Base-by-base conservation (phyloP, 768 basidiomycete genomes). In the Hericium alpestre region DNA sequence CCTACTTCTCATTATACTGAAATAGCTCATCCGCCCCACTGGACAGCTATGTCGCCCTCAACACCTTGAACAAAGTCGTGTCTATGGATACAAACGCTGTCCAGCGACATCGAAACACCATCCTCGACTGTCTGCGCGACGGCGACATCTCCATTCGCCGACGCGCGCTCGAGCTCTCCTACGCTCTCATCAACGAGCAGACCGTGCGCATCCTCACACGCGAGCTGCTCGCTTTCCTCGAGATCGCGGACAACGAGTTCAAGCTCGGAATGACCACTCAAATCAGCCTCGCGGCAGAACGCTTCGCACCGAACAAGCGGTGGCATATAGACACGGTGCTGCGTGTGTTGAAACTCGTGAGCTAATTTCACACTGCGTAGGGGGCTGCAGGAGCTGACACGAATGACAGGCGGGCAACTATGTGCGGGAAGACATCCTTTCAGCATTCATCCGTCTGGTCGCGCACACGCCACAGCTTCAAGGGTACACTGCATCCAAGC, bases 291-390 rank as follows among this genome's bases (percentile, higher is more conserved):
- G 95, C 93, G 2, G 96, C 96, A 0, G 96, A 99, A 71, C 78
- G 93, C 48, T 98, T 91, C 67, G 95, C 95, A 0, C 96, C 96
- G 0, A 97, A 95, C 70, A 94, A 94, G 71, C 79, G 96, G 61
- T 99, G 95, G 95, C 96, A 99, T 68, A 99, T 99, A 54, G 96
- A 98, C 69, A 98, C 96, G 0, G 90, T 97, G 4, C 72, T 99
- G 51, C 81, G 96, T 27, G 90, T 93, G 2, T 71, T 99, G 60
- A 94, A 93, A 69, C 73, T 97, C 65, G 94, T 95, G 58, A 57
- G 86, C 76, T 3, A 1, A 20, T 43, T 40, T 38, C 41, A 41
- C 20, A 25, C 56, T 7, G 15, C 41, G n/a, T 27, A 7, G 1
- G 32, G 32, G 9, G 8, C 32, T 32, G 32, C 32, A 8, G 27